Evolutionary conservation across 106 monocot genomes (phyloP), one percentile per base, ranked within the genome.

Genomic region (Dendrobium catenatum): DNA sequence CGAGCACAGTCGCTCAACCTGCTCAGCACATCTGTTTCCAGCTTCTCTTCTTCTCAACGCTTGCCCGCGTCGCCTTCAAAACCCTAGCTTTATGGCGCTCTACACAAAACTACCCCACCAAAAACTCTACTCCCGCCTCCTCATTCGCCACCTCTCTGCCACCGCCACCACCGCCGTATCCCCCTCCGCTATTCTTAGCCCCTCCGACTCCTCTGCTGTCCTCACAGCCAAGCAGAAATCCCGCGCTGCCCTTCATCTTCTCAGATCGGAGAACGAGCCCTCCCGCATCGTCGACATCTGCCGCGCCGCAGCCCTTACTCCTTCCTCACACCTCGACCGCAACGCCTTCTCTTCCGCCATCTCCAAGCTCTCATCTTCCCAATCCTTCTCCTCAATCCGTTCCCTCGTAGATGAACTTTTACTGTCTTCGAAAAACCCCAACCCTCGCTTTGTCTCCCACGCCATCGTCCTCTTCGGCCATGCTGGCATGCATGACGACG

Each of bases 381-480:
- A 51, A 19, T 87, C 90, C 81, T 68, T 79, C 77, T 46, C 76
- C 42, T 44, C 87, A 77, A 16, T 89, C 76, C 89, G 88, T 37
- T 79, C 89, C 67, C 79, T 91, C 83, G 55, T 86, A 68, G 42
- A 78, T 49, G 76, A 51, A 33, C 75, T 84, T 67, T 81, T 88
- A 47, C 61, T 73, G 46, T 49, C 74, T 75, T 72, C 79, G 47
- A 77, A 85, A 58, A 40, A 72, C 46, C 37, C 68, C 72, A 43
- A 75, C 47, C 77, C 78, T 43, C 79, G 79, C 18, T 51, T 68
- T 77, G 77, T 77, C 40, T 49, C 85, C 74, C 96, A 94, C 74
- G 87, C 94, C 80, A 94, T 94, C 77, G 90, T 90, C 33, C 93
- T 94, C 70, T 92, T 89, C 79, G 96, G 92, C 67, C 91, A 94